Conservation (phyloP, 805 yeast species). For the Candida wancherniae region DNA sequence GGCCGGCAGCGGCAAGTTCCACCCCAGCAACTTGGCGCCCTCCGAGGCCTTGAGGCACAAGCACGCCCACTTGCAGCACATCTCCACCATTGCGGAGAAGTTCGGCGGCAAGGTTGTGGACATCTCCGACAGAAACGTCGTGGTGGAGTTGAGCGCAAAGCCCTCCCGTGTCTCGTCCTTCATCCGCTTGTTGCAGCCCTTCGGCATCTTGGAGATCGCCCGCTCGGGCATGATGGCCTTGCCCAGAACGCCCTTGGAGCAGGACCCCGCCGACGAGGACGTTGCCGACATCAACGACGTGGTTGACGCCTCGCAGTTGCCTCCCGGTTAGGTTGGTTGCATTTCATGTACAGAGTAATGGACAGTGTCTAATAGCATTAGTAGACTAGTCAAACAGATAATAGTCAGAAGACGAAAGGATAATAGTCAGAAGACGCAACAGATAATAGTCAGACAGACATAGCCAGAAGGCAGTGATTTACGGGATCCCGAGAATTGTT, state of each 20-base stretch:
- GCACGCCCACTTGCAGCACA: conserved; percentile 81
- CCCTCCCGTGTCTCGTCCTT: conserved; percentile 86
- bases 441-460: too few species aligned
- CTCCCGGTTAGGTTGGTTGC: conserved; percentile 99
- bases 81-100: conserved; percentile 71
- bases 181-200: conserved; percentile 86
- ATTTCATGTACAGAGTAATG: too few species aligned
- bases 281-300: conserved; percentile 56
- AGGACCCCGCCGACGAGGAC: conserved; percentile 46
- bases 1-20: conserved; percentile 51
- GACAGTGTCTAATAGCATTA: too few species aligned
- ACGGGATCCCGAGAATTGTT: too few species aligned
- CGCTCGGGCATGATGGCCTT: conserved; percentile 99
- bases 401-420: too few species aligned
- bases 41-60: conserved; percentile 93
- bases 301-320: conserved; percentile 85
- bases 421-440: too few species aligned
- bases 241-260: conserved; percentile 87
- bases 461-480: too few species aligned
- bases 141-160: conserved; percentile 91
- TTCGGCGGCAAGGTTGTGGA: conserved; percentile 94
- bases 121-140: conserved; percentile 87
- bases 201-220: conserved; percentile 93
- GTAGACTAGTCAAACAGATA: too few species aligned
- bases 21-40: conserved; percentile 85